Base-by-base conservation (phyloP, 2,329 filamentous ascomycete genomes). In the Rhinocladiella similis region DNA sequence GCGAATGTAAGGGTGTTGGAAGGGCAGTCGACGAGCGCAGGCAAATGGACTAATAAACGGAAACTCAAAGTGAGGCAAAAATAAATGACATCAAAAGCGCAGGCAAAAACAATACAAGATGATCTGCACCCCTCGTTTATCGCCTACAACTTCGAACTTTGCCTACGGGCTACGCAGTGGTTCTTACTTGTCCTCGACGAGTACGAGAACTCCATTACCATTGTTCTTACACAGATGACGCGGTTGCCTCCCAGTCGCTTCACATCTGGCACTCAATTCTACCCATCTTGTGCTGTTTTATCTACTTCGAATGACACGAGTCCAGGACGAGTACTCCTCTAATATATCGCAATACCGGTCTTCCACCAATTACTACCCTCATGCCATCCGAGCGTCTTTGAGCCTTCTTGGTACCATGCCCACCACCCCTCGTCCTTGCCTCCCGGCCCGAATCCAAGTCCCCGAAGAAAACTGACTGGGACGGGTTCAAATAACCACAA, bases 401-500 rank as follows among this genome's bases (percentile, higher is more conserved):
- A 58, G 14, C 62, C 62, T 33, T 63, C 60, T 33, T 62, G 55
- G 54, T 57, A 59, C 83, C 87, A 91, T 65, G 88, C 83, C 83
- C 83, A 89, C 79, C 83, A 86, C 1, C 78, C 73, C 65, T 89
- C 85, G 0, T 80, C 83, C 16, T 77, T 62, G 19, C 59, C 59
- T 35, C 59, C 71, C 1, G 75, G 74, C 0, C 87, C 88, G 33
- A 87, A 75, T 0, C 88, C 87, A 14, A 92, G 33, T 1, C 80
- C 82, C 22, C 90, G 78, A n/a, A 91, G 67, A 1, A 81, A 68
- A 52, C 90, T 95, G 7, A 93, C 62, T 0, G 91, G 90, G n/a
- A 96, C 73, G 0, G 91, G 90, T 71, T 97, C 91, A 59, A 85
- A 84, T 13, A 95, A 72, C 89, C 89, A 96, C 0, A 96, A 67